Percentiles rank a stretch among this genome's conserved stretches.
These are phyloP conservation scores for Acorus gramineus DNA, from an alignment of 106 monocot species.

Conservation along the genomic window DNA sequence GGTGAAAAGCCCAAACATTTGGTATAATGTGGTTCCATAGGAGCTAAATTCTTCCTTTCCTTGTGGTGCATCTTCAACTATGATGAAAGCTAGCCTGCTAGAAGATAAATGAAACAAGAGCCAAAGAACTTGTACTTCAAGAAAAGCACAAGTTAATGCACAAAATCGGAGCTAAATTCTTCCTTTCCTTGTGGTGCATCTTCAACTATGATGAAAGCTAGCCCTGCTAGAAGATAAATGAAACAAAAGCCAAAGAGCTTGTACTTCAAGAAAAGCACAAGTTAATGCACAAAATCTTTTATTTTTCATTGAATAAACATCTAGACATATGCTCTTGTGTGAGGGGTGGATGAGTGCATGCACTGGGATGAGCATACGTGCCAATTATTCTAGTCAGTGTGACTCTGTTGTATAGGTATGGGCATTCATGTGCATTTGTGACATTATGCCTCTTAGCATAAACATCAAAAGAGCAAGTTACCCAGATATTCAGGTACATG, in stretches of 20 bases:
- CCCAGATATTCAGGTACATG: constrained; percentile 87
- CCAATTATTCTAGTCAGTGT: too few species aligned
- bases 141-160: constrained; percentile 4
- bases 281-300: neutral
- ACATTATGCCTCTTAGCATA: too few species aligned
- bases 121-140: constrained; percentile 60
- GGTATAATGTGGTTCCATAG: constrained; percentile 75
- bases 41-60: constrained; percentile 73
- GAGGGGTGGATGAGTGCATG: too few species aligned
- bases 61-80: constrained; percentile 87
- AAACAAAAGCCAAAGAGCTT: constrained; percentile 81
- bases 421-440: too few species aligned
- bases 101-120: constrained; percentile 74
- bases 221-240: constrained; percentile 83
- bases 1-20: constrained; percentile 98
- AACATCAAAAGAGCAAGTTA: constrained; percentile 13
- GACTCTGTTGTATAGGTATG: too few species aligned
- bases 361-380: too few species aligned
- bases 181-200: constrained; percentile 81
- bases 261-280: constrained; percentile 17
- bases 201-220: constrained; percentile 95
- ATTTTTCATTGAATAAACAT: neutral
- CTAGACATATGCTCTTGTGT: too few species aligned
- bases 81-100: constrained; percentile 95
- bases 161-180: constrained; percentile 40